Percentiles rank a stretch among this genome's conserved stretches.
These are phyloP conservation scores for Pelargonium fulgidum DNA, from an alignment of 441 rosid species.

Conservation along the genomic window DNA sequence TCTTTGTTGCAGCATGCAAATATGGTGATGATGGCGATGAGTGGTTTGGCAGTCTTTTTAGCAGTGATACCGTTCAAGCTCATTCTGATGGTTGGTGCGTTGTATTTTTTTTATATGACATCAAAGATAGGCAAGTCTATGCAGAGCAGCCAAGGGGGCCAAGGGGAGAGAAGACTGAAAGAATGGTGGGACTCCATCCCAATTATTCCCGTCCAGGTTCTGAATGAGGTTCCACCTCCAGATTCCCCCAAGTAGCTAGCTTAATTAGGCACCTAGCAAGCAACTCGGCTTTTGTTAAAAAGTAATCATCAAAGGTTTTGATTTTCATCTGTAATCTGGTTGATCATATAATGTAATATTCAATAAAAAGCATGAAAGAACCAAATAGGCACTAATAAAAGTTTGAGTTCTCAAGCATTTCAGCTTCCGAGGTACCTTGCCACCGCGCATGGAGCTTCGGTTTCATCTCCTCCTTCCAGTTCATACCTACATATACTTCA, in stretches of 20 bases:
- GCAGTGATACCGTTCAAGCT: slow-evolving; percentile 54
- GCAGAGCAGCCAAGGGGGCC: slow-evolving; percentile 37
- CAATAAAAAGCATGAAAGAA: no score
- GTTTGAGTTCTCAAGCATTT: not conserved
- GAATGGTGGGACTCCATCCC: slow-evolving; percentile 99
- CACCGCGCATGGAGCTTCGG: no score
- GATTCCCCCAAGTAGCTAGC: slow-evolving; percentile 16
- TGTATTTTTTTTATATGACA: slow-evolving; percentile 36
- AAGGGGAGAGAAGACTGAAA: slow-evolving; percentile 42
- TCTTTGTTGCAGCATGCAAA: slow-evolving; percentile 55
- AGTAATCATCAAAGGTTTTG: not conserved
- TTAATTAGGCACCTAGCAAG: no score
- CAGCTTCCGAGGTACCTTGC: no score
- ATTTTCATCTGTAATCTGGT: not conserved
- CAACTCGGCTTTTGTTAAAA: not conserved
- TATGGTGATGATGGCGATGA: slow-evolving; percentile 39
- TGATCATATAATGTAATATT: not conserved
- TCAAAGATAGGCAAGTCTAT: slow-evolving; percentile 42
- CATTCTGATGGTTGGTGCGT: slow-evolving; percentile 32
- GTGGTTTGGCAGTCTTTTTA: slow-evolving; percentile 40
- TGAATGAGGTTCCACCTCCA: slow-evolving; percentile 22
- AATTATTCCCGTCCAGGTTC: slow-evolving; percentile 48
- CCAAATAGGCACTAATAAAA: no score
- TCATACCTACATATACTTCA: no score
- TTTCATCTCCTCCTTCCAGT: no score